Base-by-base conservation (phyloP, 495 filamentous ascomycete genomes). In the Lichina pygmaea region DNA sequence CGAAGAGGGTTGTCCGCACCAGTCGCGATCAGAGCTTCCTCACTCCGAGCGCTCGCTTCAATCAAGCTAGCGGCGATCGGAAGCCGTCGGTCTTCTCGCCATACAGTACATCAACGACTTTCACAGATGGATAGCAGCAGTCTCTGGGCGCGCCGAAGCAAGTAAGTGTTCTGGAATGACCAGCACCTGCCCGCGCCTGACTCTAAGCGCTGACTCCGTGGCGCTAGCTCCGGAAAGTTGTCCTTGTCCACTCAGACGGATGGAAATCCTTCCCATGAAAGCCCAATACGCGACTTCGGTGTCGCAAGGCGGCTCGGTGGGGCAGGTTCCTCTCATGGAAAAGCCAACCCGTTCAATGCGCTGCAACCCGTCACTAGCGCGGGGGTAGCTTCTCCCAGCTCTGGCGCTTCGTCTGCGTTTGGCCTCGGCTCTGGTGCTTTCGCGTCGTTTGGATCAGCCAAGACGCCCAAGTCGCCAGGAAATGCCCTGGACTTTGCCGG, bases 351-450 rank as follows among this genome's bases (percentile, higher is more conserved):
- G 17, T 91, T 93, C 63, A 81, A 77, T 59, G 70, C 76, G 49
- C 68, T 81, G 57, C 73, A 79, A 30, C 82, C 85, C 34, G 55
- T 77, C 44, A 72, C 73, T 16, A 67, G 66, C 47, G 67, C 64
- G 47, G 66, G 71, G 36, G 67, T 91, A n/a, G 74, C 80, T 13
- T 92, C 89, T 30, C 86, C 89, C 8, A 89, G 81, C 15, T 67
- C 74, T 46, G 80, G 78, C 50, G 89, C 83, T 48, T 91, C 91
- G 7, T 84, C 77, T 46, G 86, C 86, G 44, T 97, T 97, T 57
- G 84, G 85, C 45, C 70, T 97, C 33, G 89, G 89, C 38, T 83
- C 82, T 33, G 89, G 89, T 49, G 89, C 89, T 40, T 97, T 97
- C 60, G 89, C 91, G 37, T 89, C 84, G 6, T 97, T 97, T 61